Conservation (phyloP, 306 rosid genomes). For the Morella rubra region DNA sequence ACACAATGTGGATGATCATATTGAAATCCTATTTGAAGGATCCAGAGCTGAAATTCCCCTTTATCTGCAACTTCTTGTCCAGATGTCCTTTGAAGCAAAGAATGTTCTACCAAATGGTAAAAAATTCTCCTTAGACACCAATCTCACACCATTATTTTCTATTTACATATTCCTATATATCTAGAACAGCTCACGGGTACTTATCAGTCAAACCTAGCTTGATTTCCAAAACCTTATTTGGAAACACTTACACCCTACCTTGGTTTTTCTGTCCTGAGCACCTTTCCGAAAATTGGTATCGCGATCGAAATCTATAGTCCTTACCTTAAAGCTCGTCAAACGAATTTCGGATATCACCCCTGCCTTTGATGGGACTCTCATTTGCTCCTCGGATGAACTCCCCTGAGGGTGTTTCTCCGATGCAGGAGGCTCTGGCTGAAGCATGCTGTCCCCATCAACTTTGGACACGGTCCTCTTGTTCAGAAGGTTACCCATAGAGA, state of each 20-base stretch:
- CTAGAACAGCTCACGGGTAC: not conserved
- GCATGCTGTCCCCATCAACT: not conserved
- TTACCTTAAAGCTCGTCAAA: conserved; percentile 38
- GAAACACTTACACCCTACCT: not conserved
- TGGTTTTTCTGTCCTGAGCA: conserved; percentile 4
- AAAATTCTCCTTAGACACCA: not conserved
- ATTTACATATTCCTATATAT: not conserved
- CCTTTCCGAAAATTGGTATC: conserved; percentile 9
- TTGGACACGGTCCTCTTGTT: not conserved
- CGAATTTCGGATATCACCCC: conserved; percentile 21
- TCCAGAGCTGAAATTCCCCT: not conserved
- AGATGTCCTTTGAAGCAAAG: not conserved
- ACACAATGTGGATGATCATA: too few relatives aligned
- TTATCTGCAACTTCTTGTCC: not conserved
- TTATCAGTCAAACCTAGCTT: too few relatives aligned
- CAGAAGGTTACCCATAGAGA: conserved; percentile 5
- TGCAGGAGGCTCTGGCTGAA: not conserved
- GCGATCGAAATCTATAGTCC: conserved; percentile 11
- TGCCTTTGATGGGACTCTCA: not conserved
- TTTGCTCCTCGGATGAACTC: not conserved
- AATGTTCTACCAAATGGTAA: not conserved
- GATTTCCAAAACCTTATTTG: not conserved
- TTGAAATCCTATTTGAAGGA: not conserved
- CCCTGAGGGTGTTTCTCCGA: not conserved
- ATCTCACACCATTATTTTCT: not conserved